These are phyloP conservation scores for Capronia coronata DNA, from an alignment of 2,329 filamentous ascomycete species.

Conservation along the genomic window DNA sequence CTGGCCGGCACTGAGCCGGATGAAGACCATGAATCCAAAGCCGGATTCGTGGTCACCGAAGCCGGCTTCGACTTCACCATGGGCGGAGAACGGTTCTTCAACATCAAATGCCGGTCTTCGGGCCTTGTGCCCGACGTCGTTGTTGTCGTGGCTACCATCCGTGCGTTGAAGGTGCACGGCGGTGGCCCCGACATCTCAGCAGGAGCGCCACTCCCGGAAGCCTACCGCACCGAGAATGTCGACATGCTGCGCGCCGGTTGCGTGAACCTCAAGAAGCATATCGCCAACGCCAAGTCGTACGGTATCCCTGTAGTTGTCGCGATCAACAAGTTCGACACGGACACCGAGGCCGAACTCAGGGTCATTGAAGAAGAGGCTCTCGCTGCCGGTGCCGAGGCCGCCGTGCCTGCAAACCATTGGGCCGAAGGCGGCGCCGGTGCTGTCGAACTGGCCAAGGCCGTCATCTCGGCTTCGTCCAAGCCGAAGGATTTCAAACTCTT, in stretches of 20 bases:
- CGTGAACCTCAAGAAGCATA: conserved; percentile 92
- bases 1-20: conserved; percentile 89
- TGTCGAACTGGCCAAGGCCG: conserved; percentile 76
- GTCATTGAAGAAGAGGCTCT: conserved; percentile 87
- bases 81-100: conserved; percentile 99
- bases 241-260: conserved; percentile 85
- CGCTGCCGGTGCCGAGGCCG: conserved; percentile 86
- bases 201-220: conserved; percentile 73
- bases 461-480: conserved; percentile 75
- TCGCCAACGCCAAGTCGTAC: conserved; percentile 79
- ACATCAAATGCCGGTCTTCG: conserved; percentile 97
- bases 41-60: conserved; percentile 91
- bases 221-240: conserved; percentile 90
- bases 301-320: conserved; percentile 92
- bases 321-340: conserved; percentile 93
- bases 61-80: conserved; percentile 99
- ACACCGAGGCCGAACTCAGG: conserved; percentile 85
- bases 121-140: conserved; percentile 89
- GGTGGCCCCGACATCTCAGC: conserved; percentile 90
- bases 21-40: conserved; percentile 73
- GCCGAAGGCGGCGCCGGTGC: conserved; percentile 89
- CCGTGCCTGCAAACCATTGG: conserved; percentile 93
- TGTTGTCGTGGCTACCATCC: conserved; percentile 89
- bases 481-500: conserved; percentile 82
- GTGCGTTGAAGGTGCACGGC: conserved; percentile 93